Evolutionary conservation across 495 filamentous ascomycete species (phyloP).

Genomic region (Talaromyces thailandensis): DNA sequence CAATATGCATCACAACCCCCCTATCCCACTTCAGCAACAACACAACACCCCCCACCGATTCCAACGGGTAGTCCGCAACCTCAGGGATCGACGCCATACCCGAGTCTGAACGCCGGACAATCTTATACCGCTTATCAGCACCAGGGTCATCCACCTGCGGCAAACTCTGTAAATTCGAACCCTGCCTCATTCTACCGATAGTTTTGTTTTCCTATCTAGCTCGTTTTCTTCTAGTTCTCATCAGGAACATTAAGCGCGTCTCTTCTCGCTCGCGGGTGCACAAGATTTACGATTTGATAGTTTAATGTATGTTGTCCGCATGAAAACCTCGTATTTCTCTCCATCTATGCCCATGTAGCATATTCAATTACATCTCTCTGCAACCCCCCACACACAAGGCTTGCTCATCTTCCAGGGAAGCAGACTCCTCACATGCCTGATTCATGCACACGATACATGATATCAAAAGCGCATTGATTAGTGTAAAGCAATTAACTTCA

Average conservation of each 20-base stretch:
- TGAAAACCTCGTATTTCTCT: neutral
- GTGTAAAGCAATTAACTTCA: no score
- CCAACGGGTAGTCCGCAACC: conserved; percentile 33
- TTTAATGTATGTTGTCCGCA: neutral
- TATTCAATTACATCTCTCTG: neutral
- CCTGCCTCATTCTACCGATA: conserved; percentile 37
- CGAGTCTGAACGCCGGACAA: conserved; percentile 25
- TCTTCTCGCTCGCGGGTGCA: neutral
- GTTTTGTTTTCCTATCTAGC: neutral
- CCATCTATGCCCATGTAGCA: neutral
- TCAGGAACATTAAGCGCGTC: neutral
- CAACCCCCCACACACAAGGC: neutral
- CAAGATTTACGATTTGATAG: neutral
- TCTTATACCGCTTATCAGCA: conserved; percentile 47
- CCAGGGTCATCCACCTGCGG: conserved; percentile 13
- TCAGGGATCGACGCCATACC: conserved; percentile 24
- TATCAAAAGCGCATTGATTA: no score
- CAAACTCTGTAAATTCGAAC: conserved; percentile 24
- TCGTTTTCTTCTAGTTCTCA: neutral
- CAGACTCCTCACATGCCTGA: neutral
- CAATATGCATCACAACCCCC: conserved; percentile 26
- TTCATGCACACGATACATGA: neutral
- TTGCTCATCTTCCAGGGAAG: no score
- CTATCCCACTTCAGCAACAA: conserved; percentile 30
- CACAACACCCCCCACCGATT: conserved; percentile 40